Percentiles rank a stretch among this genome's conserved stretches.
These are phyloP conservation scores for Hyparrhenia diplandra DNA, from an alignment of 176 grass and related monocot genomes.

Conservation along the genomic window DNA sequence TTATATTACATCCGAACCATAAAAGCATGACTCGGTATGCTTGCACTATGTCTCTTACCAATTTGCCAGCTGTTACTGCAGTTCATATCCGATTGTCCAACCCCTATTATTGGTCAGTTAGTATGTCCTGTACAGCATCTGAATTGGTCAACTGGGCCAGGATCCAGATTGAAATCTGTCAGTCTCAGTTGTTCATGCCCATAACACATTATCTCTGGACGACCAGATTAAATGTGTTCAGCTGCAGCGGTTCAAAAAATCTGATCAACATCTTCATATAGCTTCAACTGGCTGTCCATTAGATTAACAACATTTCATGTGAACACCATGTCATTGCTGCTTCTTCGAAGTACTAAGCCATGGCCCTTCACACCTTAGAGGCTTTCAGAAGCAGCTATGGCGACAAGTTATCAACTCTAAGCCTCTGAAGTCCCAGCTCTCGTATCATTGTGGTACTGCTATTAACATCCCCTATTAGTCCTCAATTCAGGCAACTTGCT, in stretches of 20 bases:
- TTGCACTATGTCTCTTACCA: not conserved
- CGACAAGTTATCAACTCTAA: too few relatives aligned
- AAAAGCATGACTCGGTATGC: not conserved
- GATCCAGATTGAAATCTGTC: too few relatives aligned
- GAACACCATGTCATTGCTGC: not conserved
- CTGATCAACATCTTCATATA: slow-evolving; percentile 7
- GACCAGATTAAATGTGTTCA: not conserved
- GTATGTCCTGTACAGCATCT: not conserved
- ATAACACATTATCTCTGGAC: not conserved
- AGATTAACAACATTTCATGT: not conserved
- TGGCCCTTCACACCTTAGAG: not conserved
- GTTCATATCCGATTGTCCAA: not conserved
- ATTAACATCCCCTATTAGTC: too few relatives aligned
- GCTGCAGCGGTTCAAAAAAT: not conserved
- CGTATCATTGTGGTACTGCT: too few relatives aligned
- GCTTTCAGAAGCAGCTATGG: too few relatives aligned
- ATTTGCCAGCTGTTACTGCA: not conserved
- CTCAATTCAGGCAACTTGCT: too few relatives aligned
- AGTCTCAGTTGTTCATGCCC: not conserved
- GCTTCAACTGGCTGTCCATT: not conserved
- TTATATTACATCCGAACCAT: not conserved
- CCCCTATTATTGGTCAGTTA: not conserved
- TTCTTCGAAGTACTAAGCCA: not conserved
- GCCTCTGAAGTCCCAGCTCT: too few relatives aligned
- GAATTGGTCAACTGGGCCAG: too few relatives aligned